Base-by-base conservation (phyloP, 306 rosid species). In the Lupinus albus region DNA sequence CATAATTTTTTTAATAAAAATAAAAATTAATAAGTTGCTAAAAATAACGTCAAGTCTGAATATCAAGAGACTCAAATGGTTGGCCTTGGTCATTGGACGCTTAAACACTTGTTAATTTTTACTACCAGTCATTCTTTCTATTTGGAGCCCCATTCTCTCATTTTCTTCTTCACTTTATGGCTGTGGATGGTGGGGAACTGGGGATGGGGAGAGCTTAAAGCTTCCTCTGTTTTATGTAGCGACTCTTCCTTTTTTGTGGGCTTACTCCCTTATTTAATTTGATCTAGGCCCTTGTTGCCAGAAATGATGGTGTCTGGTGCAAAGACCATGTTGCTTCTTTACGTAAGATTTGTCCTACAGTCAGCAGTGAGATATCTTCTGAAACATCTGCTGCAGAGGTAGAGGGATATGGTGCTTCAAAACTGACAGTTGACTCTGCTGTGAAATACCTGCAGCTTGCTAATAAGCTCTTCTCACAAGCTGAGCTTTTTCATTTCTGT, bases 241-340 rank as follows among this genome's bases (percentile, higher is more conserved):
- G 8, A 21, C 62, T 6, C 2, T 38, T 7, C 39, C 39, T 25
- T 17, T 20, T 11, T 12, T 5, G 3, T 18, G 44, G 35, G 35
- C 57, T 72, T 49, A 55, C 15, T 47, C 10, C 11, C 56, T 79
- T 17, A 58, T 64, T 74, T 28, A 65, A 62, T 68, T 81, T 80
- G 39, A 35, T 63, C 25, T 57, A 93, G 98, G 98, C 98, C 76
- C 95, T 93, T 76, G 98, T 89, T 25, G 94, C 97, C 12, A 84
- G 98, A 88, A 93, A 86, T 67, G 98, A 93, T 79, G 98, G 98
- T 32, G 97, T 93, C 74, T 93, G 98, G 98, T 88, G 91, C 86
- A 93, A 84, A 65, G 97, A 93, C 64, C 98, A 93, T 72, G 91
- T 89, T 67, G 85, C 91, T 62, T 78, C 98, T 73, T 77, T 93